Base-by-base conservation (phyloP, 2,329 filamentous ascomycete species). In the Cladosporium sphaerospermum region DNA sequence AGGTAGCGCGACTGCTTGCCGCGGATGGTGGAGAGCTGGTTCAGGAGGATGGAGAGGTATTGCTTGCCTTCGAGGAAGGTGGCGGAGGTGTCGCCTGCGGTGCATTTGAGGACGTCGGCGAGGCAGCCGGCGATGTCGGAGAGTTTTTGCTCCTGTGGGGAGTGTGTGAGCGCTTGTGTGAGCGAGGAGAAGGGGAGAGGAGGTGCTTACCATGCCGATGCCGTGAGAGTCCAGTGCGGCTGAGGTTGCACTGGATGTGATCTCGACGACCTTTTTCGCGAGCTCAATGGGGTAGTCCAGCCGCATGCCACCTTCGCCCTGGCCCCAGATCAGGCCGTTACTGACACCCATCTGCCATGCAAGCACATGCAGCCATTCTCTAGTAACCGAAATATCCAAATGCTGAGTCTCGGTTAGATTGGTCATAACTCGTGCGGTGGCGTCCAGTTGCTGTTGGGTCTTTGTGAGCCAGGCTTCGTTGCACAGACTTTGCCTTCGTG, bases 321-420 rank as follows among this genome's bases (percentile, higher is more conserved):
- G 61, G n/a, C 63, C 60, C 65, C 66, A 67, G 6, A 68, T 66
- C 42, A 69, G 49, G 3, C 67, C 67, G 37, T 68, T 68, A 40
- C 61, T 65, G 14, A 69, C 67, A 9, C 67, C 67, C 62, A 69
- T 67, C 49, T 69, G 67, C 67, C 67, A 69, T 7, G 66, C 64
- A n/a, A 69, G 52, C 5, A 69, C 62, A 45, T 69, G 67, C 8
- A 69, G 49, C 67, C 67, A 69, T 45, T 68, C 65, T 44, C 67
- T 51, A 8, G 66, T 67, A 3, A 69, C 57, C 40, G 56, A 56
- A 16, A 69, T 68, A 50, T 69, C 67, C 14, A 69, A 54, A 16
- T 63, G 62, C 47, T 68, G 65, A n/a, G 65, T 68, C 48, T 69
- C 67, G 8, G 60, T 65, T 7, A 68, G 52, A 7, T 64, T 56